Base-by-base conservation (phyloP, 805 yeast species). In the Isabelozyma pseudorhagii region DNA sequence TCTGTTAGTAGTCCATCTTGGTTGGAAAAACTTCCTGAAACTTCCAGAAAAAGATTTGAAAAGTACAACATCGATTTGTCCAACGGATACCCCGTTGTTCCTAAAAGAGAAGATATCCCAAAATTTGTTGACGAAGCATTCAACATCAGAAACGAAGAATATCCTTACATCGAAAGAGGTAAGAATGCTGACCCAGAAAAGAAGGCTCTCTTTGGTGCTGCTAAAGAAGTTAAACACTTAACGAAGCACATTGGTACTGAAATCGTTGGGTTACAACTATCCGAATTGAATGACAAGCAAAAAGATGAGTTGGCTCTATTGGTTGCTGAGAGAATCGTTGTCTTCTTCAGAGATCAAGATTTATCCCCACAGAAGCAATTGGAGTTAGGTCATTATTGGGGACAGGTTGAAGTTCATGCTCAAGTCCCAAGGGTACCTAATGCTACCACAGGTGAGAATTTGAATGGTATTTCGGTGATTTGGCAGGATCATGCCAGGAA, bases 401-500 rank as follows among this genome's bases (percentile, higher is more conserved):
- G 69, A 28, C 64, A 62, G 51, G 62, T 66, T 38, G 69, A 66
- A 55, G 50, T 56, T 5, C 69, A 66, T 46, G 63, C 69, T 14
- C 69, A 64, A 56, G 63, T 53, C 42, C 59, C 61, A 13, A 50
- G 59, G 41, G 63, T 63, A 10, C 67, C 67, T 9, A 48, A 50
- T 31, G 42, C 50, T 11, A 31, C 27, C 8, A 49, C 53, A 31
- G 58, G 61, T 38, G 46, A 50, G 13, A 50, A 50, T n/a, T 46
- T 57, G 14, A 51, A 53, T 17, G 80, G 79, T 40, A 64, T 68
- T 46, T 60, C 74, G 31, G 72, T 71, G 8, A 68, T 76, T 45
- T 74, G 79, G 79, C 68, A 64, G 40, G 74, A 73, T 40, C 68
- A 65, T 51, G 60, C 57, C 50, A 59, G 58, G 40, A 59, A 61